Base-by-base conservation (phyloP, 768 basidiomycete genomes). In the Dentipellis fragilis region DNA sequence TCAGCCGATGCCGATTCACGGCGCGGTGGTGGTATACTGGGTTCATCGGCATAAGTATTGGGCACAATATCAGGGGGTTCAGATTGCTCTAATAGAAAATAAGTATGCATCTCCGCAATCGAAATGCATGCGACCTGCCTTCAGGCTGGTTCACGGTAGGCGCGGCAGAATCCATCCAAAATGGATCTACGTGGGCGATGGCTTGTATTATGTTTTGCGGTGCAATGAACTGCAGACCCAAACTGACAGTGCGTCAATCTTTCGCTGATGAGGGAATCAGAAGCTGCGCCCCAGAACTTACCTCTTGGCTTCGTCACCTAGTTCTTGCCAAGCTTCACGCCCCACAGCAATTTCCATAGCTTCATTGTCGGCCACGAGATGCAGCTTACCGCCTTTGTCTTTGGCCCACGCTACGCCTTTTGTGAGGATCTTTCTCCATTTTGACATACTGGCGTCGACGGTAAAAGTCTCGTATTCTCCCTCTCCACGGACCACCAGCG, bases 381-480 rank as follows among this genome's bases (percentile, higher is more conserved):
- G 72, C 19, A 84, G 54, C 50, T 61, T 59, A 6, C 35, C 58
- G 10, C 55, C 38, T 55, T 54, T 58, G 36, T 54, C 51, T 11
- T 62, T 55, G 3, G 65, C 66, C 63, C 83, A 83, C 3, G 76
- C 73, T 55, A 73, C 73, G 2, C 77, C 77, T 54, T 81, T 76
- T 5, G 71, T 70, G 10, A 89, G 62, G 6, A 78, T 68, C 63
- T 73, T 73, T 54, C 75, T 78, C 66, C 80, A 80, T 58, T 78
- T 81, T 2, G 65, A 66, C 19, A 71, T 64, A 1, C 82, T 84
- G 1, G 65, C 66, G 38, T 71, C 70, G 7, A 83, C 71, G 49
- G 81, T 76, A 56, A 87, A 83, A 37, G 71, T 75, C 61, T 89
- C 86, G 49, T 81, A 75, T n/a, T 76, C 72, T 0, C 80, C 87